A percentile compares a stretch with the other conserved stretches of the same genome.
These are phyloP conservation scores for Sanguinoderma infundibulare DNA, from an alignment of 1,284 basidiomycete genomes.

Conservation along the genomic window DNA sequence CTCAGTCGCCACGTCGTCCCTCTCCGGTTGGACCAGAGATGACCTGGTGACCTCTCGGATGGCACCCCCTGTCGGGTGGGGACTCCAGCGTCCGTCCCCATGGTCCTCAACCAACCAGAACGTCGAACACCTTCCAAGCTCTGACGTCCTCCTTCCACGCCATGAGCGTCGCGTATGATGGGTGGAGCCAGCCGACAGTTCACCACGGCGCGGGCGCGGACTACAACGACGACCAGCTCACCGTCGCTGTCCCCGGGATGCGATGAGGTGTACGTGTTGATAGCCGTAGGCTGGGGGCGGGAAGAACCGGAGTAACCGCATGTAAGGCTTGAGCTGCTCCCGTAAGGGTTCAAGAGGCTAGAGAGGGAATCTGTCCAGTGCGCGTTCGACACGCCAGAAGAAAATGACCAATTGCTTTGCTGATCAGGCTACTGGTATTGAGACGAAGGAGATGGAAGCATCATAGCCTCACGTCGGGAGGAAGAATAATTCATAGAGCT, in stretches of 20 bases:
- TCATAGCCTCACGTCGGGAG: slow-evolving; percentile 45
- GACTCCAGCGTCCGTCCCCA: background rate
- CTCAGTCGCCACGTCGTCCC: slow-evolving; percentile 36
- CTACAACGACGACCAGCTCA: background rate
- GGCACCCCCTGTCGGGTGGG: background rate
- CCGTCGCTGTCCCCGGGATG: slow-evolving; percentile 12
- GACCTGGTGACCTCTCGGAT: slow-evolving; percentile 17
- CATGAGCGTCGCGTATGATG: background rate
- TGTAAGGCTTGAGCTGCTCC: slow-evolving; percentile 39
- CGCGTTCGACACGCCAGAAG: slow-evolving; percentile 57
- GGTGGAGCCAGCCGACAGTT: slow-evolving; percentile 5
- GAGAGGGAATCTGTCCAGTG: too few relatives aligned
- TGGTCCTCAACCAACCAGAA: background rate
- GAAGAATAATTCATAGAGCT: slow-evolving; percentile 55
- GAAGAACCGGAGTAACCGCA: slow-evolving; percentile 52
- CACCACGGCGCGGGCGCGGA: too few relatives aligned
- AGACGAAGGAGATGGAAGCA: slow-evolving; percentile 48
- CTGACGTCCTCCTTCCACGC: background rate
- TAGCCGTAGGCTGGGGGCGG: slow-evolving; percentile 49
- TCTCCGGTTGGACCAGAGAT: slow-evolving; percentile 36
- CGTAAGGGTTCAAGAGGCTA: slow-evolving; percentile 70
- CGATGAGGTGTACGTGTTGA: slow-evolving; percentile 65
- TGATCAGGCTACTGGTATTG: slow-evolving; percentile 63
- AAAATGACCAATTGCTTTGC: slow-evolving; percentile 62
- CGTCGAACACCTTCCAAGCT: slow-evolving; percentile 28